phyloP scores from a whole-genome alignment of 129 eudicot species.

The Helichrysum umbraculigerum region DNA sequence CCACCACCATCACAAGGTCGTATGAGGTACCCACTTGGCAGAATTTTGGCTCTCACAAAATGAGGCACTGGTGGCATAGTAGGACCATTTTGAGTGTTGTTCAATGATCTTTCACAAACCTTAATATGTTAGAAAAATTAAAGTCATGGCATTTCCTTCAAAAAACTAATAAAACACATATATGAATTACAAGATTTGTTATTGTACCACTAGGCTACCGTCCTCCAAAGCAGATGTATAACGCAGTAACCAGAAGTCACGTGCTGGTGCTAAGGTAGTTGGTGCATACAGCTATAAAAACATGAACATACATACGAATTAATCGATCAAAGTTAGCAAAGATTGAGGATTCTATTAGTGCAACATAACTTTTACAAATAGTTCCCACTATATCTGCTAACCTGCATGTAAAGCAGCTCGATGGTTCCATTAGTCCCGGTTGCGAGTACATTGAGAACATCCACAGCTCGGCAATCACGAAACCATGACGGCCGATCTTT shows the following conservation, averaged over 20 bases:
- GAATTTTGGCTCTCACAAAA: constrained; percentile 80
- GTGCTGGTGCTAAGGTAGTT: constrained; percentile 90
- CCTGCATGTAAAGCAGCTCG: constrained; percentile 93
- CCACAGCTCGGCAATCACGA: constrained; percentile 93
- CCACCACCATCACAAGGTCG: constrained; percentile 98
- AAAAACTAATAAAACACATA: constrained; percentile 2
- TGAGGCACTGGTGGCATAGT: constrained; percentile 85
- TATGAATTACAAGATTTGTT: not conserved
- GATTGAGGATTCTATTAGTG: not conserved
- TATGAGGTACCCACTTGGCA: constrained; percentile 83
- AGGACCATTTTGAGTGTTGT: constrained; percentile 91
- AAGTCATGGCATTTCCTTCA: constrained; percentile 24
- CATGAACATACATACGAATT: constrained; percentile 6
- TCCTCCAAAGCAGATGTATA: constrained; percentile 83
- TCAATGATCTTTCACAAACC: constrained; percentile 86
- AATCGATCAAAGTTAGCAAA: constrained; percentile 24
- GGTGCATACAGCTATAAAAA: constrained; percentile 76
- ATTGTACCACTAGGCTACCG: constrained; percentile 88
- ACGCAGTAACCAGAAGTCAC: constrained; percentile 89
- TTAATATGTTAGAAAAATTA: constrained; percentile 23
- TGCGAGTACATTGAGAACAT: constrained; percentile 70
- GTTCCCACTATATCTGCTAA: constrained; percentile 17
- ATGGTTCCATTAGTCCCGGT: constrained; percentile 94
- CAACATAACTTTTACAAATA: not conserved
- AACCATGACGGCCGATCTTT: constrained; percentile 94